A percentile compares a stretch with the other conserved stretches of the same genome.
phyloP scores from a whole-genome alignment of 2,329 filamentous ascomycete species.

The Aureobasidium sp. region DNA sequence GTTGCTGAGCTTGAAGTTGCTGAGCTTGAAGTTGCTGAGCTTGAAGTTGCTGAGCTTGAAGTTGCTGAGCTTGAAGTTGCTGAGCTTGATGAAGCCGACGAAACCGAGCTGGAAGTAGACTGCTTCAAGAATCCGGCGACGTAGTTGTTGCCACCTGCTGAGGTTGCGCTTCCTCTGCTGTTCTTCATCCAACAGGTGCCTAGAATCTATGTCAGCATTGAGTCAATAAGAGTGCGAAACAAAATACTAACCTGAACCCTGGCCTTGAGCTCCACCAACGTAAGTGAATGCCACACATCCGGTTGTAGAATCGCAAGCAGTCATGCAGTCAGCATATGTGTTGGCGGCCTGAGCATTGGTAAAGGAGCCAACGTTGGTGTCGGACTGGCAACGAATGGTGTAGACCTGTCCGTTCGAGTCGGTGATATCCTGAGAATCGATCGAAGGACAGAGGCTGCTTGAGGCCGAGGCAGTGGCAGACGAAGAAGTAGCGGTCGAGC shows the following conservation, averaged over 20 bases:
- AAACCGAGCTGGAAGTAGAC: background rate
- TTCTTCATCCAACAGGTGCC: conserved; percentile 21
- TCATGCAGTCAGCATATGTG: conserved; percentile 14
- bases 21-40: no score
- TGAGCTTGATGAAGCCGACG: background rate
- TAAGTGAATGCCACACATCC: conserved; percentile 15
- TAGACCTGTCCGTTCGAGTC: conserved; percentile 11
- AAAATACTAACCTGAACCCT: background rate
- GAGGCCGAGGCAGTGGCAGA: background rate
- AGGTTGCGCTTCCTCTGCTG: background rate
- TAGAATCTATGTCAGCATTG: no score
- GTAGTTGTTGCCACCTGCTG: conserved; percentile 10
- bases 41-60: background rate
- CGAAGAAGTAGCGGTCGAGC: conserved; percentile 12
- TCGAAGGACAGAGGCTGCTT: conserved; percentile 16
- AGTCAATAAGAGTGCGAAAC: no score
- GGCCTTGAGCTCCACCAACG: conserved; percentile 11
- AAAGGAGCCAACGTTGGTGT: conserved; percentile 12
- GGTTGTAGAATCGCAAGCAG: conserved; percentile 11
- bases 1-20: no score
- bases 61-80: background rate
- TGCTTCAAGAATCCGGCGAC: conserved; percentile 13
- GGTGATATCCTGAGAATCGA: conserved; percentile 1
- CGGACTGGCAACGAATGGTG: conserved; percentile 11
- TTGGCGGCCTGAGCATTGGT: conserved; percentile 7